These are phyloP conservation scores for Epichloe bromicola DNA, from an alignment of 2,329 filamentous ascomycete species.

Conservation along the genomic window DNA sequence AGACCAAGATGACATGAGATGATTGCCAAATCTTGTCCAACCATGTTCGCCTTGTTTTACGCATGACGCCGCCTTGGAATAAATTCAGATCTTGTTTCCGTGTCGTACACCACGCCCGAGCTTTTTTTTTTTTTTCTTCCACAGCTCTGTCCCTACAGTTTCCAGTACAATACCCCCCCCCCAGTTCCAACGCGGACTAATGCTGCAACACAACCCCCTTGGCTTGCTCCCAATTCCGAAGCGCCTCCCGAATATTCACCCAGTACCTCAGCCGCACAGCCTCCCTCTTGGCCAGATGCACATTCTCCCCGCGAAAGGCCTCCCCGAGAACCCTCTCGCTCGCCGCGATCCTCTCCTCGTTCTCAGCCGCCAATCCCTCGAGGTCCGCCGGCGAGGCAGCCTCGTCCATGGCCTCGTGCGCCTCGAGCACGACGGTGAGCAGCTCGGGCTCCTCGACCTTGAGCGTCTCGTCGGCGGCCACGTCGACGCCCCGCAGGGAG, in stretches of 20 bases:
- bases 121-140: too few relatives aligned
- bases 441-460: conserved; percentile 56
- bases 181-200: conserved; percentile 6
- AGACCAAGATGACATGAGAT: too few relatives aligned
- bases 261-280: conserved; percentile 75
- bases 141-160: too few relatives aligned
- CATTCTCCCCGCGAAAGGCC: conserved; percentile 53
- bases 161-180: too few relatives aligned
- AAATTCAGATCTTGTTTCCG: too few relatives aligned
- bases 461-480: conserved; percentile 64
- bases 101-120: too few relatives aligned
- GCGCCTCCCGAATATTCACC: conserved; percentile 71
- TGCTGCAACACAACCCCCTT: conserved; percentile 45
- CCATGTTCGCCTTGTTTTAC: too few relatives aligned
- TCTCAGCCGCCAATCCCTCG: conserved; percentile 44
- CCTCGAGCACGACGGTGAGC: conserved; percentile 68
- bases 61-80: too few relatives aligned
- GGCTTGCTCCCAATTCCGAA: conserved; percentile 76
- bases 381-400: conserved; percentile 55
- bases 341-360: conserved; percentile 51
- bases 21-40: too few relatives aligned
- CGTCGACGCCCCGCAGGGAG: conserved; percentile 58
- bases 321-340: conserved; percentile 50
- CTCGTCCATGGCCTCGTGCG: conserved; percentile 61
- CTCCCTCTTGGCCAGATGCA: conserved; percentile 55